Percentiles rank a stretch among this genome's conserved stretches.
Conservation (phyloP, 2,329 filamentous ascomycete genomes). For the Amphichorda felina region DNA sequence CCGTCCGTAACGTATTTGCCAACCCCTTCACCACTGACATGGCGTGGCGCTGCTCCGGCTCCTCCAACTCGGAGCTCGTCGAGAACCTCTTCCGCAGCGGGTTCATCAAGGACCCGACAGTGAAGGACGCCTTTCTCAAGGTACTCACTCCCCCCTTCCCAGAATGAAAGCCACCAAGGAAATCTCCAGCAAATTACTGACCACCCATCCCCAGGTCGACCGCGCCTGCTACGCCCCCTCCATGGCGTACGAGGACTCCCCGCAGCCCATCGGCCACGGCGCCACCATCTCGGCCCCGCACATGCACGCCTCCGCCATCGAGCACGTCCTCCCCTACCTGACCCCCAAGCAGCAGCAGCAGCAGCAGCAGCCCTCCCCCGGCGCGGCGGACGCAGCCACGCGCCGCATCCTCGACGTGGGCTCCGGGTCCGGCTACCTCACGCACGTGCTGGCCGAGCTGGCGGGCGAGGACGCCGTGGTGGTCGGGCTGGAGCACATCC, state of each 20-base stretch:
- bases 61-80: slow-evolving; percentile 62
- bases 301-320: slow-evolving; percentile 45
- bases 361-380: slow-evolving; percentile 10
- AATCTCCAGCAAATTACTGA: too few relatives aligned
- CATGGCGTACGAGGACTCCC: slow-evolving; percentile 53
- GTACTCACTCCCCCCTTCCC: slow-evolving; percentile 23
- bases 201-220: slow-evolving; percentile 76
- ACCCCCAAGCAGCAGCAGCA: too few relatives aligned
- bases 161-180: not conserved
- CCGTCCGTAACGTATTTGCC: too few relatives aligned
- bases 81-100: slow-evolving; percentile 62
- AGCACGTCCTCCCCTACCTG: slow-evolving; percentile 34
- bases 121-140: slow-evolving; percentile 69
- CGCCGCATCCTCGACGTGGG: slow-evolving; percentile 61
- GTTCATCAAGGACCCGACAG: slow-evolving; percentile 59
- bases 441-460: slow-evolving; percentile 75
- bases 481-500: slow-evolving; percentile 66
- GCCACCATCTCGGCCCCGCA: slow-evolving; percentile 50
- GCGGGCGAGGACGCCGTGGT: slow-evolving; percentile 41
- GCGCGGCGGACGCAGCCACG: too few relatives aligned
- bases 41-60: slow-evolving; percentile 82
- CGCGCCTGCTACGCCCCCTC: slow-evolving; percentile 70
- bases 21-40: slow-evolving; percentile 40
- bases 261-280: slow-evolving; percentile 40
- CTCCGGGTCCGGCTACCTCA: slow-evolving; percentile 72